These are phyloP conservation scores for Pyricularia sp. DNA, from an alignment of 2,329 filamentous ascomycete genomes.

Conservation along the genomic window DNA sequence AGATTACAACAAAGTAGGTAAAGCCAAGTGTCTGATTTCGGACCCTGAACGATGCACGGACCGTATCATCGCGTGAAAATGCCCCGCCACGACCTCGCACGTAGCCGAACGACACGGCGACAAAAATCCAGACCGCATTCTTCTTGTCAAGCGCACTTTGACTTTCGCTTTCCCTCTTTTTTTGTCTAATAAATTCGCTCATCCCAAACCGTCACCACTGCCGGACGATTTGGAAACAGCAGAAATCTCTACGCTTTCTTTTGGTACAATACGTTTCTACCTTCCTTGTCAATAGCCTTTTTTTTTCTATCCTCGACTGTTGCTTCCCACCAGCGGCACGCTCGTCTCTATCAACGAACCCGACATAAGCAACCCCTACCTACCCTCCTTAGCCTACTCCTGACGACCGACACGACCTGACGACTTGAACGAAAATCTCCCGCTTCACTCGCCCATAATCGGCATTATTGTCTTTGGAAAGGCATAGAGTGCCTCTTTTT, in stretches of 20 bases:
- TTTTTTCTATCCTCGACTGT: not conserved
- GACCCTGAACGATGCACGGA: not conserved
- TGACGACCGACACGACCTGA: constrained; percentile 6
- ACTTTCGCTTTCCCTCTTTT: not conserved
- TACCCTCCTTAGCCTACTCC: not conserved
- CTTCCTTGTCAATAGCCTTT: not conserved
- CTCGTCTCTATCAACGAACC: not conserved
- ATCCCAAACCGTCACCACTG: not conserved
- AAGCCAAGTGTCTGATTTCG: not conserved
- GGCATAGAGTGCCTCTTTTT: not conserved
- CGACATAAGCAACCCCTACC: not conserved
- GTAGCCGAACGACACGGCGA: not conserved
- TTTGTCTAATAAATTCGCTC: not conserved
- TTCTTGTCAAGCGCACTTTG: not conserved
- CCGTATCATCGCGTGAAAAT: constrained; percentile 1
- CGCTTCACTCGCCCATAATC: not conserved
- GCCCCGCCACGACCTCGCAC: not conserved
- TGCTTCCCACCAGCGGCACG: not conserved
- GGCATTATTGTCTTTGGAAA: not conserved
- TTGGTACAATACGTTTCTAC: not conserved
- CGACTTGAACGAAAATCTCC: constrained; percentile 9
- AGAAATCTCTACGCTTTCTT: constrained; percentile 1
- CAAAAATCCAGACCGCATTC: not conserved
- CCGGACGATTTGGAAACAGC: not conserved
- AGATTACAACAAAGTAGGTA: not conserved